Evolutionary conservation across 805 yeast genomes (phyloP).

Genomic region (Lachancea sp.): DNA sequence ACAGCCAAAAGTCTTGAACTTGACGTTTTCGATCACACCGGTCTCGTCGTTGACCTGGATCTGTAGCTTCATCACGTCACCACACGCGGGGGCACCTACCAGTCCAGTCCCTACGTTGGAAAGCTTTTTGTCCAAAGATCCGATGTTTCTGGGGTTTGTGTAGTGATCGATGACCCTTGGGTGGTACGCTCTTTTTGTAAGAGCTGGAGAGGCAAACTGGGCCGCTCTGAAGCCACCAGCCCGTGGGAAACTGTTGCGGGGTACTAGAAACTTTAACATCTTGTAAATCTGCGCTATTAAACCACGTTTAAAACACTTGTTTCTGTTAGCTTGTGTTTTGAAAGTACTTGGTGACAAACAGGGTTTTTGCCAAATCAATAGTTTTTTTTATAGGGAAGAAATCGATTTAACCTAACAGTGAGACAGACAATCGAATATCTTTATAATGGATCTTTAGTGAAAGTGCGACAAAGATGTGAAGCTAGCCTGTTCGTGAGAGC

Average conservation of each 20-base stretch:
- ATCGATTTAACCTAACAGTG: too few species aligned
- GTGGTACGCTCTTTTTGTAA: constrained; percentile 49
- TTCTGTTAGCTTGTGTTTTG: too few species aligned
- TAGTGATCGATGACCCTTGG: constrained; percentile 94
- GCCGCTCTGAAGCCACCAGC: neutral
- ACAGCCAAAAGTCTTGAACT: constrained; percentile 98
- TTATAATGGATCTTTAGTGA: too few species aligned
- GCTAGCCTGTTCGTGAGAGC: too few species aligned
- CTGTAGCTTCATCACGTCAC: constrained; percentile 97
- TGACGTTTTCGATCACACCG: constrained; percentile 89
- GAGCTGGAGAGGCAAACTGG: neutral
- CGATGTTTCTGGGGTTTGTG: constrained; percentile 94
- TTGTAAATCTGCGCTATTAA: too few species aligned
- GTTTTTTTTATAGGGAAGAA: too few species aligned
- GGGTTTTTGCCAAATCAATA: too few species aligned
- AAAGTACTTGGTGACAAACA: too few species aligned
- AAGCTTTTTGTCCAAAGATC: constrained; percentile 74
- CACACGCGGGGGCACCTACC: constrained; percentile 99
- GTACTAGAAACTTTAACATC: neutral
- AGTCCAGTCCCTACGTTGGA: constrained; percentile 88
- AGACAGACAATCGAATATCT: too few species aligned
- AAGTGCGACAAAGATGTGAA: too few species aligned
- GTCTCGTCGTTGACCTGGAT: constrained; percentile 86
- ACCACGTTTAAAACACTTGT: too few species aligned
- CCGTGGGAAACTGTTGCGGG: neutral